Evolutionary conservation across 2,329 filamentous ascomycete genomes (phyloP), one percentile per base, ranked within the genome.

Genomic region (Exophiala mesophila): DNA sequence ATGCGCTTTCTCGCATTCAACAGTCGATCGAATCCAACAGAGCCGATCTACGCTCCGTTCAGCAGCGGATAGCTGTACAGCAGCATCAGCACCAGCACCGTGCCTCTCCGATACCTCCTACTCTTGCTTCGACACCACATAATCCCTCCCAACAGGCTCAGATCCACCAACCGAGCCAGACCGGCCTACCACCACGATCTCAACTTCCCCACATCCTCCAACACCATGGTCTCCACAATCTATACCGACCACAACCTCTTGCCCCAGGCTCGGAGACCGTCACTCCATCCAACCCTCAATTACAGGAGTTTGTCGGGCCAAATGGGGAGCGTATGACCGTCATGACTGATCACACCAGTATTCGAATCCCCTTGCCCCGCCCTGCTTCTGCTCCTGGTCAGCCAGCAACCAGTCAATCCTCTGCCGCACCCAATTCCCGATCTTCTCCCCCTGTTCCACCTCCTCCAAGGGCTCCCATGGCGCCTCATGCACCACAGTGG

Each of bases 11-110:
- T 24, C 41, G 45, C 20, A 45, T 51, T 19, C 48, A 51, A 29
- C 45, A 51, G 23, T 45, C 47, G 18, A 41, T 51, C 21, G 48
- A 51, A 18, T 23, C 42, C 19, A 51, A 48, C 18, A 41, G 48
- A 35, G 48, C 48, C 3, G 48, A 51, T 21, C 36, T 51, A 15
- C 29, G 35, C 24, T 32, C 39, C 20, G 48, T 48, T n/a, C 48
- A 49, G 39, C 49, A 49, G 13, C 41, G 46, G 36, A 47, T 52
- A 34, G 45, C 36, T 4, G n/a, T 44, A n/a, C 45, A 49, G 24
- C 45, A 44, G 16, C 29, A 39, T 5, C 37, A 32, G 15, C 26
- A 16, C 5, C 37, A 39, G 3, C 37, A 33, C 12, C 37, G n/a
- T n/a, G n/a, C n/a, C n/a, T n/a, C n/a, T n/a, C n/a, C 20, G 23